Percentiles rank a stretch among this genome's conserved stretches.
These are phyloP conservation scores for Apostasia ramifera DNA, from an alignment of 106 monocot species.

Conservation along the genomic window DNA sequence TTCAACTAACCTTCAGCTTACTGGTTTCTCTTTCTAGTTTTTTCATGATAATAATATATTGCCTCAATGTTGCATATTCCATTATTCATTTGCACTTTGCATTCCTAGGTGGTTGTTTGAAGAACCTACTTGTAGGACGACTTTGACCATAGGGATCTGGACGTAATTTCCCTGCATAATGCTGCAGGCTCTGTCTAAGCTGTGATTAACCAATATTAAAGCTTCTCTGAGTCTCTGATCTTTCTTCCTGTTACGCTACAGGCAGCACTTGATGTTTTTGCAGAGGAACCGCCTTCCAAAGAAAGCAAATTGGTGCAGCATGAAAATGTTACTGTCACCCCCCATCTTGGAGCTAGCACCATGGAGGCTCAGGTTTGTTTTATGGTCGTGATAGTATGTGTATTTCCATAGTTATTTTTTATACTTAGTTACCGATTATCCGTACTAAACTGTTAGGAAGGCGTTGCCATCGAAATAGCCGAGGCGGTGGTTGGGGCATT, in stretches of 20 bases:
- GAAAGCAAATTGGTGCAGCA: slow-evolving; percentile 77
- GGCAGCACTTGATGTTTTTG: slow-evolving; percentile 94
- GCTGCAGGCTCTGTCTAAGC: too few species aligned
- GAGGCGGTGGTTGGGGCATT: slow-evolving; percentile 88
- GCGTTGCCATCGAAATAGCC: slow-evolving; percentile 87
- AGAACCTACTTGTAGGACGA: too few species aligned
- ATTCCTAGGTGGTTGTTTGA: too few species aligned
- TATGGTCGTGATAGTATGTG: neutral
- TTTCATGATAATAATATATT: too few species aligned
- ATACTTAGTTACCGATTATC: neutral
- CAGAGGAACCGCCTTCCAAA: slow-evolving; percentile 60
- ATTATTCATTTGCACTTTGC: too few species aligned
- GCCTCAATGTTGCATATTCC: too few species aligned
- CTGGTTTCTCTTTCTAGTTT: too few species aligned
- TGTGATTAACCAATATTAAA: too few species aligned
- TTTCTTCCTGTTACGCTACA: slow-evolving; percentile 16
- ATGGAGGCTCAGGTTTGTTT: slow-evolving; percentile 70
- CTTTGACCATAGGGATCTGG: too few species aligned
- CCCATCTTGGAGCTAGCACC: slow-evolving; percentile 82
- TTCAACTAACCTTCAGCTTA: too few species aligned
- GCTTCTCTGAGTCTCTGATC: neutral
- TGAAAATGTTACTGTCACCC: slow-evolving; percentile 74
- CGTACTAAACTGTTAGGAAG: slow-evolving; percentile 44
- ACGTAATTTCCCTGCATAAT: too few species aligned
- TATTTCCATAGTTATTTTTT: neutral